These are phyloP conservation scores for Silene conica DNA, from an alignment of 148 eudicot genomes.

Conservation along the genomic window DNA sequence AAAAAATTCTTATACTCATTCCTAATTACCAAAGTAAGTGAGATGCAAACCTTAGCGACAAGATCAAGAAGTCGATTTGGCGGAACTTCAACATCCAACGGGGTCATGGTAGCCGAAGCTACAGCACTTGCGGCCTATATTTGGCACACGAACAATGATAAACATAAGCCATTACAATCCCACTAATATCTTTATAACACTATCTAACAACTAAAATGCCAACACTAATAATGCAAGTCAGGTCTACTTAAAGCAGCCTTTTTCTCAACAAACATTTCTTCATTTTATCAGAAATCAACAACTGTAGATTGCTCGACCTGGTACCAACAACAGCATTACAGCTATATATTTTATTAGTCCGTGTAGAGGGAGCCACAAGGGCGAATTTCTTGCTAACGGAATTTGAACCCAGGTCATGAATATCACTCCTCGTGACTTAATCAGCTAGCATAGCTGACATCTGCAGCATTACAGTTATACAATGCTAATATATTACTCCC, in stretches of 20 bases:
- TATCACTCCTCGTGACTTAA: too few relatives aligned
- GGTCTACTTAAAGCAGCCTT: neutral
- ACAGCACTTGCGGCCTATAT: slow-evolving; percentile 76
- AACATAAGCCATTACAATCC: slow-evolving; percentile 1
- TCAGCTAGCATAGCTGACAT: too few relatives aligned
- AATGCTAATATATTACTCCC: too few relatives aligned
- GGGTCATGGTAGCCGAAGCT: slow-evolving; percentile 89
- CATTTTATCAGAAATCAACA: too few relatives aligned
- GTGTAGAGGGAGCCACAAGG: too few relatives aligned
- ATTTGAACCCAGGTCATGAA: too few relatives aligned
- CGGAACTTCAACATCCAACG: slow-evolving; percentile 64
- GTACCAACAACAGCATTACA: neutral
- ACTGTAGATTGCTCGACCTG: neutral
- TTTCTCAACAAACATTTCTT: too few relatives aligned
- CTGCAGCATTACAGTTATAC: too few relatives aligned
- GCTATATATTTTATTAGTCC: neutral
- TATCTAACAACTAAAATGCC: neutral
- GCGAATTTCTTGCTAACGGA: too few relatives aligned
- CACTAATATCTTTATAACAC: neutral
- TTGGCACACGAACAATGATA: slow-evolving; percentile 5
- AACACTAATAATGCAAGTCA: neutral
- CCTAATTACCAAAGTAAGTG: neutral
- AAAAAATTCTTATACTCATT: too few relatives aligned
- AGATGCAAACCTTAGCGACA: slow-evolving; percentile 67
- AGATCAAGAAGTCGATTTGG: slow-evolving; percentile 75